Base-by-base conservation (phyloP, 2,329 filamentous ascomycete genomes). In the Aspergillus puulaauensis region DNA sequence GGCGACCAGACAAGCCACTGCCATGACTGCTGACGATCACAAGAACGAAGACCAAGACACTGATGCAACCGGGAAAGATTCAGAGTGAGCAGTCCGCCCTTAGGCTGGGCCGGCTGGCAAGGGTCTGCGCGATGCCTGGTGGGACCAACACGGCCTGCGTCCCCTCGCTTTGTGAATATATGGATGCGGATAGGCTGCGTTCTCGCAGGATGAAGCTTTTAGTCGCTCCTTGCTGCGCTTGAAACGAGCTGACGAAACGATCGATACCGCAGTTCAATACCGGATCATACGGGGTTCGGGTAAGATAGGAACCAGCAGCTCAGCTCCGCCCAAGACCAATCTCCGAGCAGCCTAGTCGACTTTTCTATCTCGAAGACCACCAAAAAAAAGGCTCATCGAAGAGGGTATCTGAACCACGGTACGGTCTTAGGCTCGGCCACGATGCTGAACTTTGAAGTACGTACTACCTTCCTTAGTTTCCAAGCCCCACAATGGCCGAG, bases 251-350 rank as follows among this genome's bases (percentile, higher is more conserved):
- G 55, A 65, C 64, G 50, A 54, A 54, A 60, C 53, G 24, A 41
- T 23, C 43, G 46, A 50, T 58, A 59, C 59, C 12, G 41, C n/a
- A 27, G 41, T 11, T 12, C 27, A 43, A 41, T 60, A 59, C 56
- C 48, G 56, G 48, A 15, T 55, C 48, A 51, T 64, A 66, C 64
- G 14, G 8, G 21, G 15, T 31, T 66, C 64, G 64, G 64, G 64
- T 66, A 66, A 66, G 55, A 61, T 66, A 64, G 64, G 64, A 58
- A 64, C 46, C 48, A 19, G 21, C 52, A 11, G 40, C 41, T 43
- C 55, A 44, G 19, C 49, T 40, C 19, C n/a, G 45, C 1, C 9
- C 27, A 48, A 23, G 8, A 9, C 45, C 27, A 48, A 17, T 35
- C 17, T 35, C 23, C 23, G 19, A 15, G 23, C 11, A 14, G 44